Evolutionary conservation across 2,329 filamentous ascomycete genomes (phyloP).

Genomic region (Aspergillus sclerotialis): DNA sequence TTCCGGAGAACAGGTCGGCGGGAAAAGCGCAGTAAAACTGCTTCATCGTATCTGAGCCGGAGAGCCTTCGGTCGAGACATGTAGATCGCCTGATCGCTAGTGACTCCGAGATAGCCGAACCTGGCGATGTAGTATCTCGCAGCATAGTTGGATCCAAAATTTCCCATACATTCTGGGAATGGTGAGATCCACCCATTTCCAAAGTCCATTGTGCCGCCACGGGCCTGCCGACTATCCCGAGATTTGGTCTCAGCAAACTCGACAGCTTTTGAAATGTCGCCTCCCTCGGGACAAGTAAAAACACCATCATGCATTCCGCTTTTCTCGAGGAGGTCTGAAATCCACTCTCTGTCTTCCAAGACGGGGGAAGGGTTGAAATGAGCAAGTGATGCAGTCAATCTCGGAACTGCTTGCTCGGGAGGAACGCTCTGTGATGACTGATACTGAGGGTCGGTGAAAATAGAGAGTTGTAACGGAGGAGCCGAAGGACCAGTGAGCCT

Average conservation of each 20-base stretch:
- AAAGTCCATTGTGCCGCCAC: too few relatives aligned
- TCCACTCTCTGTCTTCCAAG: too few relatives aligned
- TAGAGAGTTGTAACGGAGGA: too few relatives aligned
- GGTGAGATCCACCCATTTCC: slow-evolving; percentile 7
- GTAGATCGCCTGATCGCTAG: slow-evolving; percentile 13
- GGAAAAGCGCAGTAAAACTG: slow-evolving; percentile 14
- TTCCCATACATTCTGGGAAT: slow-evolving; percentile 5
- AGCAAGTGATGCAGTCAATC: too few relatives aligned
- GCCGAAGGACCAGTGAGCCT: too few relatives aligned
- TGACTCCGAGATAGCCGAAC: slow-evolving; percentile 11
- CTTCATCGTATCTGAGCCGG: slow-evolving; percentile 8
- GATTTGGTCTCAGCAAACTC: too few relatives aligned
- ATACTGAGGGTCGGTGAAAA: too few relatives aligned
- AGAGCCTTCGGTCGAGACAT: background rate
- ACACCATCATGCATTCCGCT: slow-evolving; percentile 6
- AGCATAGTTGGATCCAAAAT: slow-evolving; percentile 9
- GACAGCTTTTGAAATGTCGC: slow-evolving; percentile 1
- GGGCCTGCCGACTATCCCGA: too few relatives aligned
- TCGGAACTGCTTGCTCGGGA: too few relatives aligned
- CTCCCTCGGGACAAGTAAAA: slow-evolving; percentile 6
- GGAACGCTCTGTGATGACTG: too few relatives aligned
- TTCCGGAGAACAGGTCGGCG: slow-evolving; percentile 12
- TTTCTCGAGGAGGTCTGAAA: slow-evolving; percentile 2
- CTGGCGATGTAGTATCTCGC: slow-evolving; percentile 10
- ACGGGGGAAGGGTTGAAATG: too few relatives aligned